phyloP scores from a whole-genome alignment of 306 rosid species.

The Begonia peltatifolia region DNA sequence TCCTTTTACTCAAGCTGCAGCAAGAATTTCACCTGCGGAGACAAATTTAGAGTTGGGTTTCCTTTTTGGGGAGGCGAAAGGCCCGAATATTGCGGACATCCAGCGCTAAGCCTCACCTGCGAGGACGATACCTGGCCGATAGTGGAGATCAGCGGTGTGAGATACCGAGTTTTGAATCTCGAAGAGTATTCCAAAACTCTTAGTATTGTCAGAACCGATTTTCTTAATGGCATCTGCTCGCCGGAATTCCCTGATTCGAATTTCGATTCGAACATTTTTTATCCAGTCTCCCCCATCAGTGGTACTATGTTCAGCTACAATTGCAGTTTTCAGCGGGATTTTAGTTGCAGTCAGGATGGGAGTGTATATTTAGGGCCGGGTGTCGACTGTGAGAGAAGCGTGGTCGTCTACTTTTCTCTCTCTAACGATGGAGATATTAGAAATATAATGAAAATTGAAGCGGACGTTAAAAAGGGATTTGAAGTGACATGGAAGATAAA shows the following conservation, averaged over 20 bases:
- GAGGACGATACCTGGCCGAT: background rate
- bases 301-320: background rate
- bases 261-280: background rate
- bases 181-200: background rate
- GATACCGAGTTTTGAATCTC: slow-evolving; percentile 1
- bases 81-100: slow-evolving; percentile 3
- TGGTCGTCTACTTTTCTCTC: background rate
- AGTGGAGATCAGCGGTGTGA: background rate
- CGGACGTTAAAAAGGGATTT: background rate
- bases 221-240: background rate
- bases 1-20: background rate
- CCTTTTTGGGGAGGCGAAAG: slow-evolving; percentile 8
- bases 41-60: background rate
- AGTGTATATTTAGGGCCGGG: background rate
- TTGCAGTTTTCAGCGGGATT: background rate
- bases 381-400: background rate
- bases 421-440: background rate
- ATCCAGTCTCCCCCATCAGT: background rate
- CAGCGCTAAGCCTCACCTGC: slow-evolving; percentile 5
- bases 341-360: background rate
- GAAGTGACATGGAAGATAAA: background rate
- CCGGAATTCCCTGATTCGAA: background rate
- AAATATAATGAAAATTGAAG: background rate
- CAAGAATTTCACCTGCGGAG: background rate
- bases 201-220: slow-evolving; percentile 3